A percentile compares a stretch with the other conserved stretches of the same genome.
These are phyloP conservation scores for Chrysoporthe cubensis DNA, from an alignment of 2,329 filamentous ascomycete species.

Conservation along the genomic window DNA sequence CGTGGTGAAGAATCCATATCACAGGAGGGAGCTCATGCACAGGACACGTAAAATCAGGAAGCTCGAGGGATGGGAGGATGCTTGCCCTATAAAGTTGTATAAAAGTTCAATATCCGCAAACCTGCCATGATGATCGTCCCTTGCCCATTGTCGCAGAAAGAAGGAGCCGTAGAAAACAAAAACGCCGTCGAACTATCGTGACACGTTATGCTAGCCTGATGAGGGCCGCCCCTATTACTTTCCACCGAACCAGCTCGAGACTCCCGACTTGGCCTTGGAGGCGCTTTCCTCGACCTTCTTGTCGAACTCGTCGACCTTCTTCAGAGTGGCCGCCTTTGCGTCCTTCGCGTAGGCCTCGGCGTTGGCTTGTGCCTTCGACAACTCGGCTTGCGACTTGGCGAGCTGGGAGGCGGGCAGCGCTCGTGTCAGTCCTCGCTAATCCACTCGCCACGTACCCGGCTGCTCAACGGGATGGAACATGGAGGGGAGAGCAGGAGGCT, in stretches of 20 bases:
- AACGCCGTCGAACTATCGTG: slow-evolving; percentile 17
- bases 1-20: not conserved
- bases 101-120: not conserved
- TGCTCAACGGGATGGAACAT: not conserved
- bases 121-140: not conserved
- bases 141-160: not conserved
- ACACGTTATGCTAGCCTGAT: not conserved
- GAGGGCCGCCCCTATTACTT: slow-evolving; percentile 41
- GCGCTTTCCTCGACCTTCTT: slow-evolving; percentile 78
- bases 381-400: slow-evolving; percentile 65
- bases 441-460: not conserved
- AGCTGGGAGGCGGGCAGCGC: slow-evolving; percentile 51
- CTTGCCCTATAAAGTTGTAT: not conserved
- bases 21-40: not conserved
- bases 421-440: not conserved
- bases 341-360: slow-evolving; percentile 65
- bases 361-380: slow-evolving; percentile 64
- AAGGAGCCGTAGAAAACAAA: slow-evolving; percentile 9
- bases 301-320: slow-evolving; percentile 83
- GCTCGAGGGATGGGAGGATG: not conserved
- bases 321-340: slow-evolving; percentile 64
- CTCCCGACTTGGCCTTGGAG: slow-evolving; percentile 79
- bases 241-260: slow-evolving; percentile 85
- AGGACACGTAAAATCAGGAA: not conserved
- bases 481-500: not conserved